These are phyloP conservation scores for Tuber umbilicatum DNA, from an alignment of 495 filamentous ascomycete species.

Conservation along the genomic window DNA sequence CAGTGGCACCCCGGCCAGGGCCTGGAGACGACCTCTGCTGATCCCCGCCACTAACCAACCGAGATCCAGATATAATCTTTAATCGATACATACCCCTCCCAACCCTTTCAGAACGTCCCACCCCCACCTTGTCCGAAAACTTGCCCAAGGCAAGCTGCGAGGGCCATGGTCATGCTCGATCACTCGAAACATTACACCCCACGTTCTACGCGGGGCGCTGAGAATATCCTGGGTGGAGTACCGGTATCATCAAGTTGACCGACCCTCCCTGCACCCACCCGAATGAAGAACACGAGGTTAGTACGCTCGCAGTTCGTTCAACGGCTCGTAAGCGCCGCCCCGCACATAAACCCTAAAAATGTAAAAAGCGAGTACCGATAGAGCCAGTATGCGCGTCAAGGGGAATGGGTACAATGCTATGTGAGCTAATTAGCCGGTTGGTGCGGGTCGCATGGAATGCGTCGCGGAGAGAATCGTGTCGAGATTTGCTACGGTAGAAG, in stretches of 20 bases:
- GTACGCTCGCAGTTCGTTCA: not conserved
- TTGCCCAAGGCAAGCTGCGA: not conserved
- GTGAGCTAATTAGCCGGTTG: not conserved
- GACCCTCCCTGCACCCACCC: not conserved
- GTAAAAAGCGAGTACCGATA: not conserved
- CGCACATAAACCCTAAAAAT: not conserved
- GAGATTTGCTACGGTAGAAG: not conserved
- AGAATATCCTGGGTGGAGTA: not conserved
- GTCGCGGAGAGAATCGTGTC: not conserved
- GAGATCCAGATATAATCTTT: not conserved
- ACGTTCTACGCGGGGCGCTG: no score
- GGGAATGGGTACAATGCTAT: not conserved
- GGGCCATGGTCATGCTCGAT: not conserved
- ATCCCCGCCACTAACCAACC: not conserved
- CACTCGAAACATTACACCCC: not conserved
- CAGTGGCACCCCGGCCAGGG: not conserved
- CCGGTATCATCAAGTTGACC: not conserved
- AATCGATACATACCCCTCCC: not conserved
- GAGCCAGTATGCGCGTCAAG: not conserved
- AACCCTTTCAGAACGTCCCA: not conserved
- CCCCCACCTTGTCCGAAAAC: not conserved
- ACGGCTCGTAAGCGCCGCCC: not conserved
- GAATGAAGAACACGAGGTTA: not conserved
- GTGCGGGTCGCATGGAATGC: not conserved
- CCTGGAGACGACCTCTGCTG: not conserved